Conservation (phyloP, 176 grass and related monocot species). For the Tillandsia fasciculata region DNA sequence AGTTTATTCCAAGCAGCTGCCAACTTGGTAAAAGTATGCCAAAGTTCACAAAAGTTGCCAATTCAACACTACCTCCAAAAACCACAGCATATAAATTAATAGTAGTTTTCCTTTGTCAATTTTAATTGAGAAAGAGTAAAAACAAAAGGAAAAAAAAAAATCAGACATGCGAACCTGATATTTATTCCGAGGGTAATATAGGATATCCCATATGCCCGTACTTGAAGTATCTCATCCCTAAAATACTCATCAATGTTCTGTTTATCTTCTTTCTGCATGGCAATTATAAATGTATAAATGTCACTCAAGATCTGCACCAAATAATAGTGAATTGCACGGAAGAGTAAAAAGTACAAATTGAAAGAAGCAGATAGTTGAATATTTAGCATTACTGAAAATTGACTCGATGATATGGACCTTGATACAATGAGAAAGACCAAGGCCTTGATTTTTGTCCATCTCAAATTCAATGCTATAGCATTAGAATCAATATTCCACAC, state of each 20-base stretch:
- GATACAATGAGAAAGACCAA: too few relatives aligned
- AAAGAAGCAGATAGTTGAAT: too few relatives aligned
- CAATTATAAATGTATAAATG: conserved; percentile 15
- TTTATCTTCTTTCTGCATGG: conserved; percentile 40
- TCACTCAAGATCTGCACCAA: not conserved
- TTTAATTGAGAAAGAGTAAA: not conserved
- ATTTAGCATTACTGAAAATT: too few relatives aligned
- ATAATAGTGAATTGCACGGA: too few relatives aligned
- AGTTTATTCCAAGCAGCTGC: too few relatives aligned
- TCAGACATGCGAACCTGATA: conserved; percentile 54
- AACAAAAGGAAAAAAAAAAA: conserved; percentile 11
- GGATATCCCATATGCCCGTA: conserved; percentile 78
- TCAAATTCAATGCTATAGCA: too few relatives aligned
- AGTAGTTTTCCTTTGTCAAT: not conserved
- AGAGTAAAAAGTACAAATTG: too few relatives aligned
- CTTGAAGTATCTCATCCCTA: conserved; percentile 86
- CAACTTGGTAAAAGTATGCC: too few relatives aligned
- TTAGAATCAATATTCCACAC: too few relatives aligned
- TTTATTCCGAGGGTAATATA: conserved; percentile 90
- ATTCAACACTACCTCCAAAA: not conserved
- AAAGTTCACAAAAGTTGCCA: not conserved
- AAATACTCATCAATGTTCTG: conserved; percentile 36
- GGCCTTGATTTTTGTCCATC: too few relatives aligned
- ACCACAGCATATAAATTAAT: not conserved
- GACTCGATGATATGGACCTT: too few relatives aligned